Evolutionary conservation across 805 yeast genomes (phyloP).

Genomic region (Saccharomycopsis lassenensis): DNA sequence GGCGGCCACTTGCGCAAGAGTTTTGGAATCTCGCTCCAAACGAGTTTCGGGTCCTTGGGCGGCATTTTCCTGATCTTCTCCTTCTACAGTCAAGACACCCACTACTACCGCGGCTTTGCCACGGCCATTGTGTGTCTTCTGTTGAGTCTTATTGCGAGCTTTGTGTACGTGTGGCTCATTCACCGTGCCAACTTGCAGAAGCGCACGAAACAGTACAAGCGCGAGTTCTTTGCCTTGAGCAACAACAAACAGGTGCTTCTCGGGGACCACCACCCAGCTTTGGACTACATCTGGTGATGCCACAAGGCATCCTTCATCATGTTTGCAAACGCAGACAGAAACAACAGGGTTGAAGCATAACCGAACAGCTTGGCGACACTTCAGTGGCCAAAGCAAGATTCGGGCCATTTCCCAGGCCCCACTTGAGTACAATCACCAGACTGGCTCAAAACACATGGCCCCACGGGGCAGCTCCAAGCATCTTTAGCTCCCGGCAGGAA

Average conservation of each 20-base stretch:
- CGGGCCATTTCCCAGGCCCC: no score
- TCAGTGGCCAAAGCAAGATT: no score
- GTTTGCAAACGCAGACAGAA: neutral
- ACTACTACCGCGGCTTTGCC: slow-evolving; percentile 12
- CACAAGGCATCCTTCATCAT: neutral
- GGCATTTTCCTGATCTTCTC: slow-evolving; percentile 26
- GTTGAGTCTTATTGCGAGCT: slow-evolving; percentile 28
- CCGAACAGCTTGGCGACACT: no score
- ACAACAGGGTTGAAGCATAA: no score
- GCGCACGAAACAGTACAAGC: slow-evolving; percentile 22
- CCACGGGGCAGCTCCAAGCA: no score
- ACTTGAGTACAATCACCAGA: no score
- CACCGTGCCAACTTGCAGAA: slow-evolving; percentile 21
- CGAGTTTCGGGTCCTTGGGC: slow-evolving; percentile 65
- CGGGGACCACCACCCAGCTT: slow-evolving; percentile 29
- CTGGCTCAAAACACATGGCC: no score
- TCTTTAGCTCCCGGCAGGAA: no score
- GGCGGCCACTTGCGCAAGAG: slow-evolving; percentile 49
- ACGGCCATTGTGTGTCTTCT: slow-evolving; percentile 11
- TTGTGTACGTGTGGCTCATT: slow-evolving; percentile 28
- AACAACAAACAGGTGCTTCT: slow-evolving; percentile 25
- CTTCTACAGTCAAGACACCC: slow-evolving; percentile 4
- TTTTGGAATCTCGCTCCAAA: slow-evolving; percentile 47
- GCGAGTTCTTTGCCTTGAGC: slow-evolving; percentile 22
- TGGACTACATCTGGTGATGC: slow-evolving; percentile 27